Base-by-base conservation (phyloP, 495 filamentous ascomycete species). In the Glarea lozoyensis region DNA sequence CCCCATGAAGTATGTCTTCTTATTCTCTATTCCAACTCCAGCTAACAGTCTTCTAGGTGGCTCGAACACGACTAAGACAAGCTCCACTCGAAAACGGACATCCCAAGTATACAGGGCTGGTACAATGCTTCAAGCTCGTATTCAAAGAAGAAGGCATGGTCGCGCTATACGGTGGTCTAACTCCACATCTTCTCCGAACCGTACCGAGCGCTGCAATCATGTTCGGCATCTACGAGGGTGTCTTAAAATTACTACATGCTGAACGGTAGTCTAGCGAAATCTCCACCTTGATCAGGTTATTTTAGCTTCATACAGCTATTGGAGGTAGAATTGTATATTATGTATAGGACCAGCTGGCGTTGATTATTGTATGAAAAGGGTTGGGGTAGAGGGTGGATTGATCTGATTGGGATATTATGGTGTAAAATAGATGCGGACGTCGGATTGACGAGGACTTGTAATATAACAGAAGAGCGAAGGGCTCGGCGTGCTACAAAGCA, bases 171-270 rank as follows among this genome's bases (percentile, higher is more conserved):
- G 88, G 88, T 42, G 88, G 88, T 11, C 61, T 94, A 55, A 87
- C 84, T 21, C 86, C 88, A 18, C 88, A 94, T 58, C 78, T 94
- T 53, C 68, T 90, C 48, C 76, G 88, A 25, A 88, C 88, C 10
- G 86, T 94, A 2, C 88, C 88, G 4, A 88, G 83, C 38, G 88
- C 88, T 10, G 84, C 84, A 39, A 89, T 94, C 57, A 94, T 89
- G 71, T 89, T 94, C 53, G 86, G 86, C 45, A 88, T 87, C 60
- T 94, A 94, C 60, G 87, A 94, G 60, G 78, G 74, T 21, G 85
- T 92, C 45, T 64, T 94, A 38, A 75, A 75, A 30, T 31, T 57
- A 20, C 19, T 54, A 15, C 47, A 55, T 30, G 41, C 52, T n/a
- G 35, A 37, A 21, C 5, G 17, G 45, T 47, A 37, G 25, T 7